phyloP scores from a whole-genome alignment of 768 basidiomycete species.

The Phanerodontia chrysosporium region DNA sequence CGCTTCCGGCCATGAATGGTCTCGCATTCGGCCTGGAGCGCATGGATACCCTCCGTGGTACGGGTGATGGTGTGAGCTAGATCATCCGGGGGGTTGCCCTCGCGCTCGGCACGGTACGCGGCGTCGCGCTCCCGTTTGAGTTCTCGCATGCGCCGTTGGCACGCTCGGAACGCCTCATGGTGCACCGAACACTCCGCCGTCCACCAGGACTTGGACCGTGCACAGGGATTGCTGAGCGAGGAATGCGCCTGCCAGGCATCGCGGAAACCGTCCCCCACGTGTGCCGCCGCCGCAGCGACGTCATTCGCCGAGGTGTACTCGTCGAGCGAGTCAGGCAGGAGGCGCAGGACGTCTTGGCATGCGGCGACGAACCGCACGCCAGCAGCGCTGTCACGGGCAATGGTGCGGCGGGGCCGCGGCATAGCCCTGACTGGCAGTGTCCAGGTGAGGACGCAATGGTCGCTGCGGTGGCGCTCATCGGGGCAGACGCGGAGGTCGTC shows the following conservation, averaged over 20 bases:
- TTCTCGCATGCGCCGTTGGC: neutral
- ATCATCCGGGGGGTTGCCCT: neutral
- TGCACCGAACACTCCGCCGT: neutral
- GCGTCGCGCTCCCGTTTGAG: neutral
- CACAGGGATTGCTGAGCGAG: neutral
- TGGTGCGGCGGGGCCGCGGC: neutral
- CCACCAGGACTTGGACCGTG: neutral
- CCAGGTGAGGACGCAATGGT: neutral
- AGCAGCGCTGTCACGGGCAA: neutral
- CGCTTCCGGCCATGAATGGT: neutral
- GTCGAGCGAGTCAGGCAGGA: neutral
- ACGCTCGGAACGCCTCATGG: neutral
- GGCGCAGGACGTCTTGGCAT: neutral
- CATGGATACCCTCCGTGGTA: neutral
- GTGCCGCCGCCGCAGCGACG: neutral
- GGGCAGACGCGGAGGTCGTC: neutral
- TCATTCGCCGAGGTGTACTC: neutral
- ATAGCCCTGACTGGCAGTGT: neutral
- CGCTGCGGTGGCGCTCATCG: neutral
- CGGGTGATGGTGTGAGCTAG: too few relatives aligned
- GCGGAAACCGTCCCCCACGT: neutral
- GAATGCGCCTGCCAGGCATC: neutral
- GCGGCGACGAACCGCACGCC: neutral
- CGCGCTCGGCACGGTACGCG: neutral
- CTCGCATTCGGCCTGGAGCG: neutral